A percentile compares a stretch with the other conserved stretches of the same genome.
Evolutionary conservation across 352 stramenopile species (phyloP).

Genomic region (Pythium aquatile): DNA sequence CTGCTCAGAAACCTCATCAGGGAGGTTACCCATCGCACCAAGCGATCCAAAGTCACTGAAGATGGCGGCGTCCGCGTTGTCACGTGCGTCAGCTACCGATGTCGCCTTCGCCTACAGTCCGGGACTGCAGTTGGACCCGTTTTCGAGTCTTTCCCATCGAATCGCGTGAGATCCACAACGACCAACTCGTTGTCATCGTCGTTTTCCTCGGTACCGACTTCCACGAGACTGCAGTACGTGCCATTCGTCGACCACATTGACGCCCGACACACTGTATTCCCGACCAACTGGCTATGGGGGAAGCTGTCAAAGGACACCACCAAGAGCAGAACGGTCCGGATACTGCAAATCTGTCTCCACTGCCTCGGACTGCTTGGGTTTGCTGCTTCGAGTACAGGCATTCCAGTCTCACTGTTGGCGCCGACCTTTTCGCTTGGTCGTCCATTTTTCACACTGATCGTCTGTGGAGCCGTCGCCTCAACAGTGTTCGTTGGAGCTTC

Average conservation of each 20-base stretch:
- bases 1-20: conserved; percentile 19
- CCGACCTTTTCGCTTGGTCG: background rate
- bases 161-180: background rate
- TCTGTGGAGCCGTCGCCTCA: background rate
- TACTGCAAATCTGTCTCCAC: background rate
- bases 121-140: background rate
- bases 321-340: background rate
- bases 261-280: background rate
- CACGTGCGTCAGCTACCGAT: conserved; percentile 24
- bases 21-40: background rate
- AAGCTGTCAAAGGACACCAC: background rate
- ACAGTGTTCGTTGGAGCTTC: background rate
- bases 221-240: background rate
- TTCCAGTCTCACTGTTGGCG: background rate
- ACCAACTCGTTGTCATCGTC: background rate
- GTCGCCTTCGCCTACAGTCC: conserved; percentile 9
- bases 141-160: background rate
- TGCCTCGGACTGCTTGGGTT: background rate
- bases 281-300: background rate
- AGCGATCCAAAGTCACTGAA: background rate
- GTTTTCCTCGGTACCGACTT: background rate
- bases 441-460: background rate
- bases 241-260: background rate
- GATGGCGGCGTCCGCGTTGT: background rate
- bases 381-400: background rate